Conservation (phyloP, 805 yeast genomes). For the Saturnispora hagleri region DNA sequence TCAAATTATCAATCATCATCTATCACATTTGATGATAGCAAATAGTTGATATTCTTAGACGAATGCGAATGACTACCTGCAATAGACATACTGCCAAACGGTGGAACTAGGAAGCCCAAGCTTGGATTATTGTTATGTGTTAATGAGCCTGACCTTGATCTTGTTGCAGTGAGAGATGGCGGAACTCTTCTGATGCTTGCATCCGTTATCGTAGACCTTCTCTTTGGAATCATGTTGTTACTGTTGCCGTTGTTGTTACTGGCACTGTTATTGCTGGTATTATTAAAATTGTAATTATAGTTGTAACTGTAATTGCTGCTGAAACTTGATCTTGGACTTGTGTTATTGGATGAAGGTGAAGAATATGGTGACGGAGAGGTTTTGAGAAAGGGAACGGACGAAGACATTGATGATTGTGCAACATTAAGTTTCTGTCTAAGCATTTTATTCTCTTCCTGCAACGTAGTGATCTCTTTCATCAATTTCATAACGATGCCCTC, state of each 20-base stretch:
- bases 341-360: slow-evolving; percentile 11
- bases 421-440: slow-evolving; percentile 27
- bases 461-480: slow-evolving; percentile 48
- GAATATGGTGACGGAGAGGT: slow-evolving; percentile 14
- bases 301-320: slow-evolving; percentile 1
- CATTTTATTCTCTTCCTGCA: slow-evolving; percentile 44
- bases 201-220: slow-evolving; percentile 20
- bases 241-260: neutral
- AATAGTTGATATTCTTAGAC: neutral
- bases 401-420: slow-evolving; percentile 13
- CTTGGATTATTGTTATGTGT: slow-evolving; percentile 1
- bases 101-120: slow-evolving; percentile 3
- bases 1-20: neutral
- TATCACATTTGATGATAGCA: neutral
- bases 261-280: neutral
- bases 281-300: neutral
- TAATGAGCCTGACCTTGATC: slow-evolving; percentile 8
- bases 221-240: slow-evolving; percentile 9
- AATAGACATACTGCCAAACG: slow-evolving; percentile 1
- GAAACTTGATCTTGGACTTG: slow-evolving; percentile 6
- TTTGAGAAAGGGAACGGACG: slow-evolving; percentile 11
- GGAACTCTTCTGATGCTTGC: slow-evolving; percentile 19
- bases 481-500: slow-evolving; percentile 63
- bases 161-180: slow-evolving; percentile 3
- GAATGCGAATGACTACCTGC: neutral